Conservation (phyloP, 139 green algal species). For the Yamagishiella unicocca region DNA sequence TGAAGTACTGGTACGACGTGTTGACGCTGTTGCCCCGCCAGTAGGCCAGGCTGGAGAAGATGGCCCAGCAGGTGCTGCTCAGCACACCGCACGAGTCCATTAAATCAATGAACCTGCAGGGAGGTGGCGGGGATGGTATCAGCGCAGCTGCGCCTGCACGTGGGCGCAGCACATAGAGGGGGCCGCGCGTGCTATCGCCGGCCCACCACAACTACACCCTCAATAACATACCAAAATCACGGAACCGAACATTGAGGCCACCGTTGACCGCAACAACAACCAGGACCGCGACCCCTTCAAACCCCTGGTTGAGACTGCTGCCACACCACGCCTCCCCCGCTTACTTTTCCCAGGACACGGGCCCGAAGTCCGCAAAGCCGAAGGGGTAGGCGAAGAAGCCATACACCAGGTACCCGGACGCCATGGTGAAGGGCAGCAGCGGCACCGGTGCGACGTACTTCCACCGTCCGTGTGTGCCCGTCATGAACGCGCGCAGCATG, state of each 20-base stretch:
- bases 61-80: slow-evolving; percentile 45
- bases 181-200: no score
- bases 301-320: no score
- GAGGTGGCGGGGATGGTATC: background rate
- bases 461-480: slow-evolving; percentile 45
- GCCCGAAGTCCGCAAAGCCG: slow-evolving; percentile 26
- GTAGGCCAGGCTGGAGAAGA: slow-evolving; percentile 42
- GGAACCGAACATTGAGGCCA: background rate
- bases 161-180: no score
- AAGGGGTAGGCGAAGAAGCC: slow-evolving; percentile 42
- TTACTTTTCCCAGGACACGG: slow-evolving; percentile 29
- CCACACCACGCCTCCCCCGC: no score
- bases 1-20: slow-evolving; percentile 50
- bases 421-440: slow-evolving; percentile 37
- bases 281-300: background rate
- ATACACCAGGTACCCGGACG: slow-evolving; percentile 21
- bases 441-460: slow-evolving; percentile 38
- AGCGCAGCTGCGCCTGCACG: no score
- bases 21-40: slow-evolving; percentile 37
- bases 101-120: slow-evolving; percentile 27
- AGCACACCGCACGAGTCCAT: slow-evolving; percentile 49
- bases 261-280: background rate
- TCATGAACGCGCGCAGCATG: slow-evolving; percentile 48
- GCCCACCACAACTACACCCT: no score
- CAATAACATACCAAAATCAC: no score